Conservation (phyloP, 495 filamentous ascomycete genomes). For the Emericellopsis terricola region DNA sequence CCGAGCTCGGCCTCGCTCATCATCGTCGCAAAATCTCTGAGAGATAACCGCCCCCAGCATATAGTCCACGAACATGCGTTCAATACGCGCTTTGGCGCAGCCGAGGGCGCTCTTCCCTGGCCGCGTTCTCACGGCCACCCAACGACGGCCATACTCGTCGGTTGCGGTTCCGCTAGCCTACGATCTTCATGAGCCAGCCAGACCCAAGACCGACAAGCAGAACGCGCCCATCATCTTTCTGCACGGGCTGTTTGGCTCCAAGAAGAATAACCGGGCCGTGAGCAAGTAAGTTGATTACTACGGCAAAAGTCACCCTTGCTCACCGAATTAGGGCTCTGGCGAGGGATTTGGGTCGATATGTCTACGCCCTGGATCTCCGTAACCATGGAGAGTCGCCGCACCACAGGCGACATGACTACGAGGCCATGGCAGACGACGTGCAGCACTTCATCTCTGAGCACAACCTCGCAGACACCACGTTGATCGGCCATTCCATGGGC, state of each 20-base stretch:
- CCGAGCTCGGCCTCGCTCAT: too few relatives aligned
- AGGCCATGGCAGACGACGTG: slow-evolving; percentile 73
- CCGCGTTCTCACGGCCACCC: too few relatives aligned
- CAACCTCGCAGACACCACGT: slow-evolving; percentile 44
- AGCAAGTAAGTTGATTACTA: slow-evolving; percentile 58
- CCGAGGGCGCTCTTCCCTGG: too few relatives aligned
- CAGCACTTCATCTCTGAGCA: slow-evolving; percentile 63
- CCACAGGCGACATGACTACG: slow-evolving; percentile 59
- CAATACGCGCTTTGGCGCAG: too few relatives aligned
- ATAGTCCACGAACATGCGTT: too few relatives aligned
- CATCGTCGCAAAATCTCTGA: too few relatives aligned
- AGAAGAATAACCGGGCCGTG: slow-evolving; percentile 88
- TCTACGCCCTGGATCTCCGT: slow-evolving; percentile 79
- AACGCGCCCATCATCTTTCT: slow-evolving; percentile 67
- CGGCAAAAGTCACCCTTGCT: background rate
- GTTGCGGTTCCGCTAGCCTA: slow-evolving; percentile 24
- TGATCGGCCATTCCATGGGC: slow-evolving; percentile 97
- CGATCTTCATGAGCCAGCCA: slow-evolving; percentile 37
- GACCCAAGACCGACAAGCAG: slow-evolving; percentile 14
- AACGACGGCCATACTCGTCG: too few relatives aligned
- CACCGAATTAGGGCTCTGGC: slow-evolving; percentile 36
- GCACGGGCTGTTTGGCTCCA: slow-evolving; percentile 90
- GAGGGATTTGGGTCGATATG: slow-evolving; percentile 56
- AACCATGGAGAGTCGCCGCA: slow-evolving; percentile 92
- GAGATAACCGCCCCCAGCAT: too few relatives aligned